Evolutionary conservation across 2,329 filamentous ascomycete species (phyloP).

Genomic region (Ceratocystiopsis sp.): DNA sequence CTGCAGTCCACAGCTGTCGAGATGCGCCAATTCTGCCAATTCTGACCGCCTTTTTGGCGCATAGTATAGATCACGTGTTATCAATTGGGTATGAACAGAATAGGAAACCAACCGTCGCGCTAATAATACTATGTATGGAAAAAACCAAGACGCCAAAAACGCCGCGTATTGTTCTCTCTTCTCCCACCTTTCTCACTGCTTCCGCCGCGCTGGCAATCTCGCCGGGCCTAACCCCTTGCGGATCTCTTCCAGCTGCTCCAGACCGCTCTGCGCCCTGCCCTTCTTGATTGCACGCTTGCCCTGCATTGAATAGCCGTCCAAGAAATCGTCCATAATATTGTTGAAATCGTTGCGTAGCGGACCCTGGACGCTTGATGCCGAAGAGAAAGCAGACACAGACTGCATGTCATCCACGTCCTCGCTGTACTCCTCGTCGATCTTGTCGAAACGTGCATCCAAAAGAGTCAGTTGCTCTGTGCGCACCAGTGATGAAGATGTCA

Average conservation of each 20-base stretch:
- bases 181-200: background rate
- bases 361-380: slow-evolving; percentile 49
- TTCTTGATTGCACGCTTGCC: slow-evolving; percentile 66
- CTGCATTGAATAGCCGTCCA: slow-evolving; percentile 53
- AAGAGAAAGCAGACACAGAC: slow-evolving; percentile 44
- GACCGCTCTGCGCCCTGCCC: slow-evolving; percentile 60
- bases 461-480: slow-evolving; percentile 76
- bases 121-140: background rate
- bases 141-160: background rate
- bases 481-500: slow-evolving; percentile 90
- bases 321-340: slow-evolving; percentile 81
- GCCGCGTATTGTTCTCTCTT: background rate
- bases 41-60: too few species aligned
- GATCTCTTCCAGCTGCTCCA: slow-evolving; percentile 85
- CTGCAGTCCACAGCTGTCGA: too few species aligned
- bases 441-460: slow-evolving; percentile 82
- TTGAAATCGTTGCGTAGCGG: slow-evolving; percentile 67
- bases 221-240: slow-evolving; percentile 64
- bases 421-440: slow-evolving; percentile 62
- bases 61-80: too few species aligned
- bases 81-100: too few species aligned
- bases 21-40: too few species aligned
- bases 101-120: too few species aligned
- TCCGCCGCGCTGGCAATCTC: slow-evolving; percentile 25
- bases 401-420: slow-evolving; percentile 30